Evolutionary conservation across 495 filamentous ascomycete species (phyloP).

Genomic region (Immersiella caudata): DNA sequence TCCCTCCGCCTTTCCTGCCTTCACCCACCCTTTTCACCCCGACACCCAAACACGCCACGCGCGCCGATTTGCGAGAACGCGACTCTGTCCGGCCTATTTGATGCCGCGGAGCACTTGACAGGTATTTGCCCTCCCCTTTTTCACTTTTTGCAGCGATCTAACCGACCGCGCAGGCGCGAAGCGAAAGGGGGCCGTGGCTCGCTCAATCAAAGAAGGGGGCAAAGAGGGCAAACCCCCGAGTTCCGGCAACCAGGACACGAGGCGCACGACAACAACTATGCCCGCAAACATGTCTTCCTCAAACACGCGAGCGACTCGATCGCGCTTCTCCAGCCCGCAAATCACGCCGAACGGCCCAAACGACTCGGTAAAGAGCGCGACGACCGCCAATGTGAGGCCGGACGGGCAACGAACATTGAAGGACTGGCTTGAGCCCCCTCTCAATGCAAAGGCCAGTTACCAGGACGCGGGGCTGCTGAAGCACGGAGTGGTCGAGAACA

Average conservation of each 20-base stretch:
- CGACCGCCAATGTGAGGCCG: constrained; percentile 11
- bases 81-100: constrained; percentile 22
- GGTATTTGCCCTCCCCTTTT: constrained; percentile 22
- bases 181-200: constrained; percentile 21
- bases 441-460: constrained; percentile 70
- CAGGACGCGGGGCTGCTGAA: constrained; percentile 65
- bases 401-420: constrained; percentile 32
- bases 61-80: constrained; percentile 29
- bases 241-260: constrained; percentile 19
- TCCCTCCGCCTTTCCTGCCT: constrained; percentile 18
- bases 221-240: constrained; percentile 13
- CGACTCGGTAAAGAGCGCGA: constrained; percentile 32
- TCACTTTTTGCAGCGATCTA: constrained; percentile 29
- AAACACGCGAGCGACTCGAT: constrained; percentile 48
- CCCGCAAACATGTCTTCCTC: constrained; percentile 37
- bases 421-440: constrained; percentile 72
- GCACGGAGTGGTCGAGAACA: constrained; percentile 67
- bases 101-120: constrained; percentile 26
- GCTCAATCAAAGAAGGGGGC: constrained; percentile 36
- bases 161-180: constrained; percentile 38
- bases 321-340: constrained; percentile 60
- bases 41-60: constrained; percentile 24
- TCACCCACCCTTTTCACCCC: constrained; percentile 22
- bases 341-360: constrained; percentile 40
- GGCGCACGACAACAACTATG: constrained; percentile 10